Evolutionary conservation across 805 yeast genomes (phyloP), one percentile per base, ranked within the genome.

Genomic region (Dipodascus albidus): DNA sequence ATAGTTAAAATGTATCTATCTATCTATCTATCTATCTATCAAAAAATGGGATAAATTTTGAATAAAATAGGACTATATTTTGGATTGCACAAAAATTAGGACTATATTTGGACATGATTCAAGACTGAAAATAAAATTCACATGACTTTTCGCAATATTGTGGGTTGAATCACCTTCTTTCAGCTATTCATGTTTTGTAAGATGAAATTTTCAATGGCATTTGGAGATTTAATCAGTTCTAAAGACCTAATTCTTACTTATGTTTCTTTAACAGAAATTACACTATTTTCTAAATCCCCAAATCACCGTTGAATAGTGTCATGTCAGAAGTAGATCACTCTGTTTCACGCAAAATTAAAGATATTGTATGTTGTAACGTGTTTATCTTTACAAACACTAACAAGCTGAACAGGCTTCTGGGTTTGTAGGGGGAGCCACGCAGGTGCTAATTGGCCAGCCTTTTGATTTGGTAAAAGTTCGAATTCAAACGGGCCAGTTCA

Each of bases 401-500:
- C 52, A 51, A 49, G 48, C 20, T 17, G 21, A n/a, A 11, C 20
- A 38, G 44, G 62, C 77, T 4, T 78, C 81, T 2, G 81, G 81
- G 3, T 77, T 76, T 57, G 74, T 72, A 8, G 81, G 80, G 19
- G 81, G 81, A 8, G 80, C 77, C 2, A 78, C 74, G 2, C 81
- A 77, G 61, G 81, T 77, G 2, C 63, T 77, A 15, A 71, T 76
- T n/a, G 80, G 81, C 33, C 87, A 81, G 64, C 87, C 86, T 15
- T 82, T 82, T 65, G 88, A 82, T 64, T 73, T 82, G 59, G 83
- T 82, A 58, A 82, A 82, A 62, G 87, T 82, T 23, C 72, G 86
- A 55, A 73, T 81, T 60, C 87, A 82, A 59, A 82, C 87, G 0
- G 89, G 95, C 1, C 79, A 84, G 49, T 80, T 71, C 60, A 64